A percentile compares a stretch with the other conserved stretches of the same genome.
Conservation (phyloP, 352 stramenopile genomes). For the Globisporangium parvum region DNA sequence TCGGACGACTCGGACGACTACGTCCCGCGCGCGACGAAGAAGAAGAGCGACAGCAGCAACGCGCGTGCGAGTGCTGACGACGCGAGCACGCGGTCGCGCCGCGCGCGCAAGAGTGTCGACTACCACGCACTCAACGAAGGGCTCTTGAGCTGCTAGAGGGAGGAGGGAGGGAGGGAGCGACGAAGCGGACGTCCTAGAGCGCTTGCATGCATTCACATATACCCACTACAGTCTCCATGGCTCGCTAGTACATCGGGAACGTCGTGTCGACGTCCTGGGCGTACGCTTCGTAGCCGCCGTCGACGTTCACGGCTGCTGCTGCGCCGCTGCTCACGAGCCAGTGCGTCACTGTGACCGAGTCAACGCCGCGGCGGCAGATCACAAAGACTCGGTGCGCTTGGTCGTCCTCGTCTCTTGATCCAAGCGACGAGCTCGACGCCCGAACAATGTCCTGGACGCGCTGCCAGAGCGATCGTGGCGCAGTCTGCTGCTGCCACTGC, state of each 20-base stretch:
- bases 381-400: conserved; percentile 24
- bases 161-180: not conserved
- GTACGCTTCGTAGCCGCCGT: conserved; percentile 70
- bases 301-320: conserved; percentile 35
- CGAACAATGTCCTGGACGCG: not conserved
- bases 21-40: conserved; percentile 1
- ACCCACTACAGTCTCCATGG: not conserved
- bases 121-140: conserved; percentile 66
- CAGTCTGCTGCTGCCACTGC: conserved; percentile 12
- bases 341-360: conserved; percentile 51
- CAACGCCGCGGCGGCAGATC: conserved; percentile 75
- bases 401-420: not conserved
- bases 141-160: conserved; percentile 14
- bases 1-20: conserved; percentile 14
- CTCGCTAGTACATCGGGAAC: conserved; percentile 72
- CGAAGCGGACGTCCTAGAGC: not conserved
- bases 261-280: conserved; percentile 33
- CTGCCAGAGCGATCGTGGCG: conserved; percentile 1
- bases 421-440: not conserved
- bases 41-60: not conserved
- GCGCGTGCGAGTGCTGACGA: not conserved
- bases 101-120: conserved; percentile 32
- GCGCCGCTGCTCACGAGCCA: conserved; percentile 48
- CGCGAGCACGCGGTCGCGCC: conserved; percentile 11
- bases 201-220: not conserved